Evolutionary conservation across 176 grass and related monocot genomes (phyloP).

Genomic region (Hyparrhenia diplandra): DNA sequence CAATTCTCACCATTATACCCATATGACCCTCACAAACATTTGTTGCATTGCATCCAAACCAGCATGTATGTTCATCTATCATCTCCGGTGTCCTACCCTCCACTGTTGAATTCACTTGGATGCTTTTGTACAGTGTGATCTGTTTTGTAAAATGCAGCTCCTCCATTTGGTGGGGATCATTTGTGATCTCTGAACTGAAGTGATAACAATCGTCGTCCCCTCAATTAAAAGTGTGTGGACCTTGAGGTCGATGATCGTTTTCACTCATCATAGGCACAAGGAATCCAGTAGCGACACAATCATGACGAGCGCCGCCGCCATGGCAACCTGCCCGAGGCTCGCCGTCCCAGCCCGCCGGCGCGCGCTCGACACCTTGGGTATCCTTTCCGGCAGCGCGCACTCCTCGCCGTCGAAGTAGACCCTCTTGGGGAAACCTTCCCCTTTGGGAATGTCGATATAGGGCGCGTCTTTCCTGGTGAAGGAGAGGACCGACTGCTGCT

Average conservation of each 20-base stretch:
- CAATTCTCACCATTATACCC: neutral
- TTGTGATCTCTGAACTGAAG: neutral
- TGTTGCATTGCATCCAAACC: neutral
- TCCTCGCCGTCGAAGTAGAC: conserved; percentile 88
- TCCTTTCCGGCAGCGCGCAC: conserved; percentile 58
- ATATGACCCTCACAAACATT: neutral
- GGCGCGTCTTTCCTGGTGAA: conserved; percentile 62
- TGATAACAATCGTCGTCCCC: neutral
- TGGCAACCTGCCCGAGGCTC: conserved; percentile 4
- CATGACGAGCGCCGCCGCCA: conserved; percentile 15
- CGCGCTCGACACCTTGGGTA: conserved; percentile 35
- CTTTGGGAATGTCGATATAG: conserved; percentile 43
- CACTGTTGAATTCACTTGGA: neutral
- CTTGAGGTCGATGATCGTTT: no score
- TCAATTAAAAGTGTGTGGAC: neutral
- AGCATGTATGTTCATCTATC: neutral
- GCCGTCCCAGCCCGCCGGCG: neutral
- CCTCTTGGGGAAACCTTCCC: conserved; percentile 68
- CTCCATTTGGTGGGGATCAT: neutral
- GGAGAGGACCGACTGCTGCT: conserved; percentile 82
- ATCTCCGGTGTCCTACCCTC: neutral
- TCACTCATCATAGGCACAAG: conserved; percentile 28
- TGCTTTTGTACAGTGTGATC: neutral
- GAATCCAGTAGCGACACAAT: conserved; percentile 21
- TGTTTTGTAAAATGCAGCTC: neutral